Conservation (phyloP, 2,329 filamentous ascomycete species). For the Talaromyces sp. region DNA sequence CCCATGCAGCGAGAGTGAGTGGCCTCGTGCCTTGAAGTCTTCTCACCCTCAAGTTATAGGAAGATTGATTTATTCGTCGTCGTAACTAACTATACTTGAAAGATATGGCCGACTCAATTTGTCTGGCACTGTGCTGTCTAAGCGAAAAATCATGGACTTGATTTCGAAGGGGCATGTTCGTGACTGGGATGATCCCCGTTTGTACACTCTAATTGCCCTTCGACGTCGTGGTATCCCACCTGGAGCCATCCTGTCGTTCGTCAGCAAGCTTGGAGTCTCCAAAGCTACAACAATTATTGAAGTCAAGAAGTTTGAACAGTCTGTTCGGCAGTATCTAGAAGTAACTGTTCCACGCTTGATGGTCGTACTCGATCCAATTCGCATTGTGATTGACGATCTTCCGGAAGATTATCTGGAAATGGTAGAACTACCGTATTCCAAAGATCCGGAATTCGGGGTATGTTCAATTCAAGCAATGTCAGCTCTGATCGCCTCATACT, state of each 20-base stretch:
- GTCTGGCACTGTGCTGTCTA: conserved; percentile 79
- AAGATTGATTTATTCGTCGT: too few species aligned
- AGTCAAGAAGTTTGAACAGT: conserved; percentile 77
- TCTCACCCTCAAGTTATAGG: too few species aligned
- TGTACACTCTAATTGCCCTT: conserved; percentile 83
- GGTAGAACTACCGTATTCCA: conserved; percentile 71
- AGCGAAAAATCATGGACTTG: conserved; percentile 76
- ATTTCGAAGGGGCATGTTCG: conserved; percentile 75
- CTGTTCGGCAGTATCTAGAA: conserved; percentile 81
- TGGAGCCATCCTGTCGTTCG: conserved; percentile 81
- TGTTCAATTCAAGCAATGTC: conserved; percentile 13
- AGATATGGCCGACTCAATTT: conserved; percentile 67
- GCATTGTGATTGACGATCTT: conserved; percentile 75
- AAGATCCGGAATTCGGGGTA: conserved; percentile 58
- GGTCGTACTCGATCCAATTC: conserved; percentile 82
- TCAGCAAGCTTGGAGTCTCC: conserved; percentile 87
- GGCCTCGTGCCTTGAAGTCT: too few species aligned
- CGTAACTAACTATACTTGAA: neutral
- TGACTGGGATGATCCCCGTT: conserved; percentile 85
- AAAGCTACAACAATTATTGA: conserved; percentile 77
- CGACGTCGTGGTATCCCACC: conserved; percentile 82
- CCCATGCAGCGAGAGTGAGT: conserved; percentile 88
- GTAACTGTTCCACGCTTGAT: conserved; percentile 82
- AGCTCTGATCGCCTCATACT: neutral
- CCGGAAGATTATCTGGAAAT: conserved; percentile 64